A percentile compares a stretch with the other conserved stretches of the same genome.
Conservation (phyloP, 2,329 filamentous ascomycete genomes). For the Phoma herbarum region DNA sequence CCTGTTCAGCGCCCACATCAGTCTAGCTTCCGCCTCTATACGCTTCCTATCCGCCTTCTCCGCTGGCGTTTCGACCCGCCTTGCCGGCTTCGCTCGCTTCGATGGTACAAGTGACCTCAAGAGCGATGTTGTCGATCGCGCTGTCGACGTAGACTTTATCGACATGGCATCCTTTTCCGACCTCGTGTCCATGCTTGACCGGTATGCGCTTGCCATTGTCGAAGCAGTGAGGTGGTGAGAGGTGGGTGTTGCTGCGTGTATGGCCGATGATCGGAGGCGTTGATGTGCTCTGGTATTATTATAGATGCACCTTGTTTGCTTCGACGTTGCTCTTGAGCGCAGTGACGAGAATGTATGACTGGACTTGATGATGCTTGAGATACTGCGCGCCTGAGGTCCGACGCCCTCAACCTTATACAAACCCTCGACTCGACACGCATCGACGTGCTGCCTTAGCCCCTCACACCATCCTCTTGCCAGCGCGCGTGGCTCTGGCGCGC, state of each 20-base stretch:
- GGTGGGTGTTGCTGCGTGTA: not conserved
- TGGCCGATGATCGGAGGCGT: not conserved
- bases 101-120: constrained; percentile 35
- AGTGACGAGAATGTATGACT: too few species aligned
- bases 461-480: not conserved
- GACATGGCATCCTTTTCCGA: constrained; percentile 29
- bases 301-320: not conserved
- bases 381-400: not conserved
- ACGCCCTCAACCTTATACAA: not conserved
- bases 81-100: constrained; percentile 13
- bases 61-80: constrained; percentile 12
- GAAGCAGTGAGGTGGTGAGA: not conserved
- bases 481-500: not conserved
- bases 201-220: constrained; percentile 15
- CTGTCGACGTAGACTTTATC: constrained; percentile 35
- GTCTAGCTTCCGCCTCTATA: constrained; percentile 29
- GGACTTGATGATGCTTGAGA: not conserved
- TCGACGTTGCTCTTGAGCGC: too few species aligned
- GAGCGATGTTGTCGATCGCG: constrained; percentile 34
- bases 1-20: constrained; percentile 18
- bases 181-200: constrained; percentile 2
- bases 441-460: not conserved
- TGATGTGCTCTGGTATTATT: not conserved
- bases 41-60: constrained; percentile 25
- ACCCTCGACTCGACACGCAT: not conserved